These are phyloP conservation scores for Paraphaeosphaeria minitans DNA, from an alignment of 2,329 filamentous ascomycete species.

Conservation along the genomic window DNA sequence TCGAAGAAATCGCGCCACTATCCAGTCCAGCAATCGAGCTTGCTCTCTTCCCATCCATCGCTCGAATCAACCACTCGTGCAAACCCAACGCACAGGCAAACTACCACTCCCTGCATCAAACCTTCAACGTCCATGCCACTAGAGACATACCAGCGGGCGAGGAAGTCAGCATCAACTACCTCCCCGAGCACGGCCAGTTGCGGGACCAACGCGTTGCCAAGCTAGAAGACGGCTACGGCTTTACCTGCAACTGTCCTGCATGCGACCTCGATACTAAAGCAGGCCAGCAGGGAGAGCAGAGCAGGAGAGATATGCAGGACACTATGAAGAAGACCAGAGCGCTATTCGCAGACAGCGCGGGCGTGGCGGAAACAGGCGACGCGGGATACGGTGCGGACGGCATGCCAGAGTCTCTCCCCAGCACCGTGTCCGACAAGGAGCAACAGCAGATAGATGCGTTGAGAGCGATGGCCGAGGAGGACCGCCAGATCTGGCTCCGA, in stretches of 20 bases:
- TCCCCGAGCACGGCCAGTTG: constrained; percentile 5
- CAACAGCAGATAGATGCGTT: neutral
- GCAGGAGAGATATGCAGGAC: neutral
- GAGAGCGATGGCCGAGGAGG: neutral
- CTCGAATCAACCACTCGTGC: constrained; percentile 7
- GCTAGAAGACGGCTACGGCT: constrained; percentile 6
- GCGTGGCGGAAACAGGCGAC: neutral
- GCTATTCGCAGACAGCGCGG: neutral
- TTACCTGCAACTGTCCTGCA: constrained; percentile 5
- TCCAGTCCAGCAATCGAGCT: neutral
- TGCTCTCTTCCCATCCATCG: constrained; percentile 3
- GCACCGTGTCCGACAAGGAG: neutral
- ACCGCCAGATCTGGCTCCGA: neutral
- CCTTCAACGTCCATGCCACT: constrained; percentile 3
- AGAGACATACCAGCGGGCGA: neutral
- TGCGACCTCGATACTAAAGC: neutral
- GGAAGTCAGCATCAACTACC: constrained; percentile 8
- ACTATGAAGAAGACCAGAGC: neutral
- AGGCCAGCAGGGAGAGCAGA: neutral
- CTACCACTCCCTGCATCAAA: constrained; percentile 2
- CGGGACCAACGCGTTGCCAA: neutral
- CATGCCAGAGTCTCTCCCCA: neutral
- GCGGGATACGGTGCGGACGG: constrained; percentile 2
- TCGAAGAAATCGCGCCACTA: neutral
- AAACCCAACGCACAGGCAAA: constrained; percentile 4